Evolutionary conservation across 345 rosid genomes (phyloP), one percentile per base, ranked within the genome.

Genomic region (Populus alba): DNA sequence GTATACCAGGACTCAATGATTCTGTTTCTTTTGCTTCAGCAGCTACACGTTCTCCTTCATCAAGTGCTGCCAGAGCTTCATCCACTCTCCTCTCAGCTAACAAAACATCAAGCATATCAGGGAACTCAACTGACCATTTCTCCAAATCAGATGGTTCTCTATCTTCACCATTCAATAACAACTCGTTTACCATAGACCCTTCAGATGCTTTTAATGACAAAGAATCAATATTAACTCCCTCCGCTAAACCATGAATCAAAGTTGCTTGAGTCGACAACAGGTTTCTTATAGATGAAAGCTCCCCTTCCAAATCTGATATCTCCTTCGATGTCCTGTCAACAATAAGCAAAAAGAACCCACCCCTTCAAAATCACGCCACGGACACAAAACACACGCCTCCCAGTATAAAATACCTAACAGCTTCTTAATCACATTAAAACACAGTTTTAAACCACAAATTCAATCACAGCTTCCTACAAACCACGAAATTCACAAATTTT

Each of bases 251-350:
- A 85, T 97, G 98, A 81, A 97, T 94, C 80, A 94, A 78, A 75
- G 97, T 88, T 61, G 98, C 96, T 86, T 97, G 99, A 66, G 97
- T 97, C 35, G 99, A 94, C 63, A 97, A 87, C 81, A 94, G 86
- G 80, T 87, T 97, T 84, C 99, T 86, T 76, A 97, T 97, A 75
- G 99, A 89, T 41, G 92, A 90, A 68, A 97, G 91, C 85, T 97
- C 99, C 81, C 98, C 99, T 80, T 97, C 99, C 76, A 97, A 88
- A 83, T 97, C 99, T 0, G 98, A 97, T 88, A 97, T 97, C 90
- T 97, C 99, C 81, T 91, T 97, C 0, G 99, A 97, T 20, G 99
- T 97, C 38, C 99, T 97, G 89, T 84, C 75, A 77, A 61, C 72
- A 81, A 82, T 13, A 62, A 80, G 78, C n/a, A 25, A 67, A 20